phyloP scores from a whole-genome alignment of 257 asterid genomes.

The Paraleonurus japonicus region DNA sequence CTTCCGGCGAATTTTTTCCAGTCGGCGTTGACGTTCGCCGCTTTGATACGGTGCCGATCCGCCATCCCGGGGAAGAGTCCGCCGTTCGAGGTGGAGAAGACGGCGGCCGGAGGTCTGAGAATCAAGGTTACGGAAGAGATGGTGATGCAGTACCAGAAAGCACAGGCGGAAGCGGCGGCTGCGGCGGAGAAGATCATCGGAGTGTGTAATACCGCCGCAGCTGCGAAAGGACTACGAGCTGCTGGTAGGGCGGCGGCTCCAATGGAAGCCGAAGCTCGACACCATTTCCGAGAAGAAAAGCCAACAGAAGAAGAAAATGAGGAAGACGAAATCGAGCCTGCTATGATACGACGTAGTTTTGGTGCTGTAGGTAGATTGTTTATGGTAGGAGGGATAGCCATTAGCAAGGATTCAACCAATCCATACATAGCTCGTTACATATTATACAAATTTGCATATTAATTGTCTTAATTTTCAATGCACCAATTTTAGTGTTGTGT shows the following conservation, averaged over 20 bases:
- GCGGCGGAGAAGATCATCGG: neutral
- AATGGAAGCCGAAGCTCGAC: slow-evolving; percentile 66
- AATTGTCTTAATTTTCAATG: neutral
- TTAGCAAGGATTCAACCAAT: slow-evolving; percentile 15
- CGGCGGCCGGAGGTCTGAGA: slow-evolving; percentile 41
- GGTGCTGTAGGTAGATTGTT: slow-evolving; percentile 13
- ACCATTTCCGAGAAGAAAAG: slow-evolving; percentile 42
- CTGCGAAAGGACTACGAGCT: slow-evolving; percentile 43
- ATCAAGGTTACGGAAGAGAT: slow-evolving; percentile 41
- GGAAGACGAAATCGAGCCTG: slow-evolving; percentile 24
- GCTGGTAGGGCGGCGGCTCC: slow-evolving; percentile 43
- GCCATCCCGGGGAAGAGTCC: slow-evolving; percentile 6
- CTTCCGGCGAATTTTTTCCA: slow-evolving; percentile 51
- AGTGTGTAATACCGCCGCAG: slow-evolving; percentile 53
- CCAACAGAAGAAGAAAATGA: slow-evolving; percentile 21
- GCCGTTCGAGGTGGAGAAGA: slow-evolving; percentile 50
- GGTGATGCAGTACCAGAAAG: slow-evolving; percentile 17
- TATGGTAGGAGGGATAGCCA: slow-evolving; percentile 18
- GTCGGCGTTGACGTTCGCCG: slow-evolving; percentile 42
- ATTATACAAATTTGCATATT: neutral
- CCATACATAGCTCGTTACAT: slow-evolving; percentile 5
- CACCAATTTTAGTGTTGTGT: neutral
- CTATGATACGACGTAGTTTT: neutral
- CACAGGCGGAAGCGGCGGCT: slow-evolving; percentile 1
- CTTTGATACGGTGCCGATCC: slow-evolving; percentile 37